Conservation (phyloP, 2,329 filamentous ascomycete genomes). For the Epichloe sp. region DNA sequence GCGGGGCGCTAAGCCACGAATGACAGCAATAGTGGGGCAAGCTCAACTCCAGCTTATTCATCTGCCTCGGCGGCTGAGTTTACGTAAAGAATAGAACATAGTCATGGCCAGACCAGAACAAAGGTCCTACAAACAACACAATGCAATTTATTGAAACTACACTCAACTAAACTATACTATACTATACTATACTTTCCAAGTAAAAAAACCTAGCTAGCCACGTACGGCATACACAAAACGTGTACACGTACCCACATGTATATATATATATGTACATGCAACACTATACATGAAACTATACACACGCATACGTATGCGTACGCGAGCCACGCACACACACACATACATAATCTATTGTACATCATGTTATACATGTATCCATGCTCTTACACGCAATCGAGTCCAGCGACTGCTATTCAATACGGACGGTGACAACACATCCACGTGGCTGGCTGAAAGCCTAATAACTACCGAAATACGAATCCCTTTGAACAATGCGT, state of each 20-base stretch:
- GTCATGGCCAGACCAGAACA: too few relatives aligned
- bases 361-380: neutral
- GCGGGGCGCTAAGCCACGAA: too few relatives aligned
- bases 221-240: neutral
- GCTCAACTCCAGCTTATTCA: too few relatives aligned
- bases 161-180: too few relatives aligned
- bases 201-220: too few relatives aligned
- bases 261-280: neutral
- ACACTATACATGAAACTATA: neutral
- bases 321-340: neutral
- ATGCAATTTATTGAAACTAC: too few relatives aligned
- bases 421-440: neutral
- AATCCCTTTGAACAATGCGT: slow-evolving; percentile 3
- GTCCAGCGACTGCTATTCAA: slow-evolving; percentile 3
- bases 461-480: neutral
- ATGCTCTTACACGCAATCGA: slow-evolving; percentile 5
- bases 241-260: neutral
- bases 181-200: too few relatives aligned
- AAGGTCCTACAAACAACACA: too few relatives aligned
- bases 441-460: neutral
- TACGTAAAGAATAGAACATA: too few relatives aligned
- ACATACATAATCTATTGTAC: neutral
- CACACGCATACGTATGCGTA: neutral
- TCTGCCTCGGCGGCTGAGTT: too few relatives aligned
- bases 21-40: too few relatives aligned